A percentile compares a stretch with the other conserved stretches of the same genome.
Evolutionary conservation across 1,139 yeast species (phyloP).

Genomic region (Protomyces arabidopsidicola): DNA sequence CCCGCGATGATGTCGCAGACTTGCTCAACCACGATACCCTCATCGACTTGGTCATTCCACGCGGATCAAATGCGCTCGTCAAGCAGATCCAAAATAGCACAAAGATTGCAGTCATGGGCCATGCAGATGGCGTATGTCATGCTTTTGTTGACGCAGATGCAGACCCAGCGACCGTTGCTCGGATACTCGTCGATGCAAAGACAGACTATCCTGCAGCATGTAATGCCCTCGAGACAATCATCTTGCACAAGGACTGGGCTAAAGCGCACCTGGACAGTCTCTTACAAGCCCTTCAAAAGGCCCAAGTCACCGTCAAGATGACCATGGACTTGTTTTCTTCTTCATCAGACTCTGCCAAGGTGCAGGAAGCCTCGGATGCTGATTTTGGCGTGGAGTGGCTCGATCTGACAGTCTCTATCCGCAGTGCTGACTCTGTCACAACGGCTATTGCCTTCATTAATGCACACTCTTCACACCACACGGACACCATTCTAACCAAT

Average conservation of each 20-base stretch:
- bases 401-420: slow-evolving; percentile 74
- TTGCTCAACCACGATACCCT: slow-evolving; percentile 77
- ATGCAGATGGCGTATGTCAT: slow-evolving; percentile 96
- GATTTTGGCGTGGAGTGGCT: slow-evolving; percentile 82
- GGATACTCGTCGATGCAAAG: slow-evolving; percentile 76
- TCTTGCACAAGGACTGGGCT: slow-evolving; percentile 57
- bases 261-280: slow-evolving; percentile 41
- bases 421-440: slow-evolving; percentile 52
- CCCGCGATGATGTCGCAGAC: slow-evolving; percentile 84
- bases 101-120: slow-evolving; percentile 94
- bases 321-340: slow-evolving; percentile 46
- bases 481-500: slow-evolving; percentile 86
- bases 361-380: slow-evolving; percentile 41
- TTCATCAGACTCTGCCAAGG: slow-evolving; percentile 41
- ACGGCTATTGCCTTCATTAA: slow-evolving; percentile 83
- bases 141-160: slow-evolving; percentile 74
- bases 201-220: slow-evolving; percentile 98
- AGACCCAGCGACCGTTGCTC: slow-evolving; percentile 67
- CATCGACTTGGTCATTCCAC: slow-evolving; percentile 92
- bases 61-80: slow-evolving; percentile 92
- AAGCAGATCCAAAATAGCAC: slow-evolving; percentile 77
- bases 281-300: slow-evolving; percentile 50
- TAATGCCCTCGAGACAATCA: slow-evolving; percentile 86
- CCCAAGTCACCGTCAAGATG: slow-evolving; percentile 65
- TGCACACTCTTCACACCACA: slow-evolving; percentile 88